Percentiles rank a stretch among this genome's conserved stretches.
Evolutionary conservation across 2,329 filamentous ascomycete genomes (phyloP).

Genomic region (Teratosphaeria epicoccoides): DNA sequence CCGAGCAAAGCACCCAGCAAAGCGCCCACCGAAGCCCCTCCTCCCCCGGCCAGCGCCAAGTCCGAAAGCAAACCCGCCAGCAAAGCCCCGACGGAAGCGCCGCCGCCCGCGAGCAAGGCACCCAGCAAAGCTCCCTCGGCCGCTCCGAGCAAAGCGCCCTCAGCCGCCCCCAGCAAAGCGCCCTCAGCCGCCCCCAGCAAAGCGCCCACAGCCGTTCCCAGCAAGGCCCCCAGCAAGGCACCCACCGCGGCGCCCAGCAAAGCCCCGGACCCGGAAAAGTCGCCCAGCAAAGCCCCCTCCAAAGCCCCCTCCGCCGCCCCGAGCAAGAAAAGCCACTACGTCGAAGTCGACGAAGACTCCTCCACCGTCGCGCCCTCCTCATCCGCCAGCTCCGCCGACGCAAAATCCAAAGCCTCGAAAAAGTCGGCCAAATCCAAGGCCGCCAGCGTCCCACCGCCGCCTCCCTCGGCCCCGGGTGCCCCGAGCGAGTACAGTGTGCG

Average conservation of each 20-base stretch:
- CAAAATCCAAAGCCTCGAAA: constrained; percentile 16
- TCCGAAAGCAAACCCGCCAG: not conserved
- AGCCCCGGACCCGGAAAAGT: not conserved
- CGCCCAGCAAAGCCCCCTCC: not conserved
- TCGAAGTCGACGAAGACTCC: constrained; percentile 32
- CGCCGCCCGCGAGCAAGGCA: not conserved
- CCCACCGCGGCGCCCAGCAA: not conserved
- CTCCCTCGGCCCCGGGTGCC: constrained; percentile 10
- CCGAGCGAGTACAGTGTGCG: constrained; percentile 31
- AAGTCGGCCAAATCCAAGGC: constrained; percentile 14
- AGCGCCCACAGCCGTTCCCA: not conserved
- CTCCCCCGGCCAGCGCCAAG: not conserved
- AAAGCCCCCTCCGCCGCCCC: constrained; percentile 4
- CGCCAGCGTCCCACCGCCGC: constrained; percentile 4
- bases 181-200: not conserved
- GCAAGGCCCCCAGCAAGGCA: not conserved
- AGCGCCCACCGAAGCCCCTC: not conserved
- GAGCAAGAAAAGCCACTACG: constrained; percentile 28
- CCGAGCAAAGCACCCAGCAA: no score
- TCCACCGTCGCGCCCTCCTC: constrained; percentile 13
- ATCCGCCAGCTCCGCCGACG: constrained; percentile 21
- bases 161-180: not conserved
- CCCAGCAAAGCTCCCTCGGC: not conserved
- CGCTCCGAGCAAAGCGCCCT: not conserved
- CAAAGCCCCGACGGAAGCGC: not conserved